Evolutionary conservation across 768 basidiomycete genomes (phyloP), one percentile per base, ranked within the genome.

Genomic region (Candolleomyces eurysporus): DNA sequence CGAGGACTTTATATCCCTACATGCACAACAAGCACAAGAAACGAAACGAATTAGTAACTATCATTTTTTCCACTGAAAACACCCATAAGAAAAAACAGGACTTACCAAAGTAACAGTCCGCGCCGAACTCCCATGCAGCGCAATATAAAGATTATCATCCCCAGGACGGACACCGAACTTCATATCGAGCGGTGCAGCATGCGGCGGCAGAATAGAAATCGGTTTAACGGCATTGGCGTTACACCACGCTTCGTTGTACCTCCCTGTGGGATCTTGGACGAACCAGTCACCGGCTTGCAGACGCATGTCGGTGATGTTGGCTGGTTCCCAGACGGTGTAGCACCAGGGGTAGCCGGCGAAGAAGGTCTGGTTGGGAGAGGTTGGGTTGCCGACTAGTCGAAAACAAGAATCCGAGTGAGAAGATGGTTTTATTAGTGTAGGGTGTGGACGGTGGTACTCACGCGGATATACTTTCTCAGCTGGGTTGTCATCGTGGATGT

Each of bases 331-430:
- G 4, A 65, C 64, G 4, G 48, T 8, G 59, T 60, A 65, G 49
- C 64, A 65, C 26, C 60, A 63, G 3, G 64, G 64, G 26, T 63
- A 63, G 6, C 64, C 64, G 22, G 51, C 58, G 54, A 56, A 63
- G 19, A 54, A n/a, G 52, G 46, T 22, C 14, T 42, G 32, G 9
- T 46, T 32, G 4, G 62, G 58, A 5, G 32, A n/a, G 19, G 11
- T 49, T 21, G 64, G 52, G 45, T 39, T 56, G 6, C 64, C 61
- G 39, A 65, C 64, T 65, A 31, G 1, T 36, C 5, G 11, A 36
- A 36, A 11, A 36, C 11, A 36, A 36, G 36, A 36, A 36, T 7
- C 11, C 11, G 14, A 39, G 5, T n/a, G 14, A 39, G 5, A 21
- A 17, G 19, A 2, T 40, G 7, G n/a, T 21, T 48, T 46, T 4